A percentile compares a stretch with the other conserved stretches of the same genome.
phyloP scores from a whole-genome alignment of 2,329 filamentous ascomycete genomes.

The Colletotrichum liriopes region DNA sequence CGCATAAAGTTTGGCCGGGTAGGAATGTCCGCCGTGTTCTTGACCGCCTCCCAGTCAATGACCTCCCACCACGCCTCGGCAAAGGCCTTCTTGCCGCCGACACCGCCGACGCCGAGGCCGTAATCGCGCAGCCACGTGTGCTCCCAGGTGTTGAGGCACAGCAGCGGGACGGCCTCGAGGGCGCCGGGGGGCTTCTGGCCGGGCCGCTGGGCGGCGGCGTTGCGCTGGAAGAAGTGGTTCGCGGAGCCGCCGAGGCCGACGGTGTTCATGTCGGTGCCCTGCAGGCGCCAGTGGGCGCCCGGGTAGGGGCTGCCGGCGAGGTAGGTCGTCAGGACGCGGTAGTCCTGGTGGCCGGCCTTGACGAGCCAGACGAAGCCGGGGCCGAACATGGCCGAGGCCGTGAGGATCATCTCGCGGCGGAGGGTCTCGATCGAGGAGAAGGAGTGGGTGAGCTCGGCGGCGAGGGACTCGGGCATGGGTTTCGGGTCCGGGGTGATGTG shows the following conservation, averaged over 20 bases:
- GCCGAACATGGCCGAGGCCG: conserved; percentile 93
- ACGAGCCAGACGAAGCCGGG: conserved; percentile 98
- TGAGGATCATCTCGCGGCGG: conserved; percentile 83
- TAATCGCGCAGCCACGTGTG: conserved; percentile 93
- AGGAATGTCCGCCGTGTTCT: conserved; percentile 49
- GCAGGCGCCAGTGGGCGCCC: conserved; percentile 84
- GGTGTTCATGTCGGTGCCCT: conserved; percentile 80
- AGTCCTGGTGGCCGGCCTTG: conserved; percentile 64
- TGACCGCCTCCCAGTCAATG: conserved; percentile 88
- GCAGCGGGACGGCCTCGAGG: conserved; percentile 79
- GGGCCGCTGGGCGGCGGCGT: conserved; percentile 47
- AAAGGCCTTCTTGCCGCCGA: conserved; percentile 82
- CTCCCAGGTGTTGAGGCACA: conserved; percentile 98
- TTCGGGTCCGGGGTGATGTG: conserved; percentile 61
- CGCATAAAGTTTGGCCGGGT: conserved; percentile 25
- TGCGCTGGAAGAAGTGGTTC: conserved; percentile 57
- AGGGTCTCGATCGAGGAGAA: conserved; percentile 91
- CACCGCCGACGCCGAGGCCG: conserved; percentile 69
- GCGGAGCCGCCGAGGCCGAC: conserved; percentile 58
- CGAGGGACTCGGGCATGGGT: conserved; percentile 71
- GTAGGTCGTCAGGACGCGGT: conserved; percentile 88
- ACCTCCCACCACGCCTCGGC: conserved; percentile 88
- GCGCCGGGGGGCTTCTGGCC: conserved; percentile 73
- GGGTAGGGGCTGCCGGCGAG: conserved; percentile 91
- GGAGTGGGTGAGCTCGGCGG: conserved; percentile 73